Evolutionary conservation across 495 filamentous ascomycete species (phyloP), one percentile per base, ranked within the genome.

Genomic region (Annulohypoxylon bovei): DNA sequence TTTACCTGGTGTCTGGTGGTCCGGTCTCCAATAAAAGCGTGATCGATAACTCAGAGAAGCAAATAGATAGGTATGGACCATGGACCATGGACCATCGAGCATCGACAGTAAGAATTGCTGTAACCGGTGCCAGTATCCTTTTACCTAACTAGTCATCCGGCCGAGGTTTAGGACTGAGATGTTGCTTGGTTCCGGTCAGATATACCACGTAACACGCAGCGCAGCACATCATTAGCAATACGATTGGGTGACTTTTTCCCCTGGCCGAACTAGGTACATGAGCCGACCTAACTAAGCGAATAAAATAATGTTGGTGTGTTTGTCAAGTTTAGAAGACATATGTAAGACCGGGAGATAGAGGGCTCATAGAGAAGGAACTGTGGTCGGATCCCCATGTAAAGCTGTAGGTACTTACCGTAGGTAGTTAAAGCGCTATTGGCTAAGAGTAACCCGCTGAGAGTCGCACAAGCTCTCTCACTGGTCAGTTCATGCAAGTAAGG

Each of bases 401-500:
- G 56, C 37, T 18, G 16, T 18, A 46, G 27, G 6, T 40, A 40
- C 14, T 9, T 4, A n/a, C n/a, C n/a, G n/a, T n/a, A 16, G 8
- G 0, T 62, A 30, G 44, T 28, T 18, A 37, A n/a, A 16, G 1
- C 11, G 23, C 25, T 9, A 68, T 68, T 68, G 49, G 65, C 27
- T 35, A 22, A 20, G 40, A 0, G 7, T 33, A 16, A 14, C n/a
- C 37, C 25, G 62, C 68, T 49, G 61, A 66, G 62, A 49, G 54
- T 57, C 28, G 7, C 37, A 70, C 56, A 58, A 62, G 57, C 62
- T 67, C 57, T 71, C 16, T 32, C 14, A 65, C 7, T 62, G 68
- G 62, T 1, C 30, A 56, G 49, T 9, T n/a, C 14, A 25, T 37
- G 42, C 28, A 39, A 25, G 6, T 4, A 4, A 22, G 5, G 1